Base-by-base conservation (phyloP, 2,329 filamentous ascomycete species). In the Claviceps quebecensis region DNA sequence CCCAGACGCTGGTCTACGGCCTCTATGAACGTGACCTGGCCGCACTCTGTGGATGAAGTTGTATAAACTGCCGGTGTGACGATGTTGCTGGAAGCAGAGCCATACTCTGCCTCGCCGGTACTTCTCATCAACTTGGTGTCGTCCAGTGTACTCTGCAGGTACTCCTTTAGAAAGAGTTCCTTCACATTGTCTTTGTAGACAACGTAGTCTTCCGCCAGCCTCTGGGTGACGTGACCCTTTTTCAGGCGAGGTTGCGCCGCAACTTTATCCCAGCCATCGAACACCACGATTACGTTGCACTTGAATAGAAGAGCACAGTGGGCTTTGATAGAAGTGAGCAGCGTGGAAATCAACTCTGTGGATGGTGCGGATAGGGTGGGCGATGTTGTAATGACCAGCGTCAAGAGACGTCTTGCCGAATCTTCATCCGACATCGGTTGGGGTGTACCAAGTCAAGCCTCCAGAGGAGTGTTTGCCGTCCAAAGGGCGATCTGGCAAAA, bases 281-380 rank as follows among this genome's bases (percentile, higher is more conserved):
- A 69, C 2, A 77, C 73, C 2, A 78, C 68, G 37, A 77, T 68
- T 17, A 77, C 65, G 2, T 63, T 63, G 52, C 74, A 78, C 0
- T 53, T 45, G 2, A 70, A 53, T 14, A 79, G 57, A 0, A 51
- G 53, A 0, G 62, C 60, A 50, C 75, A 77, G 56, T 75, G 62
- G 0, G 46, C 45, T 16, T 62, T 61, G 55, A 77, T 76, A 0
- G 74, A 76, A 2, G 61, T 56, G 2, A 78, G 48, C 2, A 78
- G 69, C 0, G 70, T 59, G 0, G 67, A 67, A n/a, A 78, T 56
- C 0, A 79, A 69, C 16, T 77, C 75, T 0, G 74, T 74, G 0
- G 72, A 72, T 0, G 76, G 76, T 0, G 72, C 70, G 1, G 75
- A 78, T 0, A 76, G 76, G 0, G 75, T 78, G 0, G 75, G 70